These are phyloP conservation scores for Anthostomella pinea DNA, from an alignment of 2,329 filamentous ascomycete species.

Conservation along the genomic window DNA sequence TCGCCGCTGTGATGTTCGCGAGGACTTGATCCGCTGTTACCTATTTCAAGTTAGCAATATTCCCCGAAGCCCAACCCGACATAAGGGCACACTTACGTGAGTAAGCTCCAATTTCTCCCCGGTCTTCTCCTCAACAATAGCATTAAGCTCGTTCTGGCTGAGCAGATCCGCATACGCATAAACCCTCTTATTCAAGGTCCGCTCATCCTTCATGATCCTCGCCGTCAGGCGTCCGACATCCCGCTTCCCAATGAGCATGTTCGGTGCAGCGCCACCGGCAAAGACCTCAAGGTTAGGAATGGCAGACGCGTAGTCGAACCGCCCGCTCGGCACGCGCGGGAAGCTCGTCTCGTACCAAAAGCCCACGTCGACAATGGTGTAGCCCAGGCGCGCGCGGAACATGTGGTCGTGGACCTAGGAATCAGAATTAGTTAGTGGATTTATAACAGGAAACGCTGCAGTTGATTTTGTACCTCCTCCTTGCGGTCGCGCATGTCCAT, in stretches of 20 bases:
- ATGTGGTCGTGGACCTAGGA: not conserved
- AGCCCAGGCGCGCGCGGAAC: not conserved
- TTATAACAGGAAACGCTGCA: no score
- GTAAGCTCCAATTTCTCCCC: not conserved
- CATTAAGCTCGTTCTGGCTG: not conserved
- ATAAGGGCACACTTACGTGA: not conserved
- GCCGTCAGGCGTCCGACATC: not conserved
- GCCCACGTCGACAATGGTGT: not conserved
- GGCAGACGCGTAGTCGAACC: not conserved
- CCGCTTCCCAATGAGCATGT: not conserved
- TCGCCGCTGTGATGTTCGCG: not conserved
- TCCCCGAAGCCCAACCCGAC: no score
- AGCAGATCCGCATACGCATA: not conserved
- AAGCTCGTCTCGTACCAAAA: not conserved
- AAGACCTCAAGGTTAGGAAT: not conserved
- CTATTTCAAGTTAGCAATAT: not conserved
- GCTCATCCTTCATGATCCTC: not conserved
- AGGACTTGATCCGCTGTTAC: not conserved
- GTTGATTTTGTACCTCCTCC: no score
- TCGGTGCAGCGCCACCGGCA: not conserved
- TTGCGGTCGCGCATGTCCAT: not conserved
- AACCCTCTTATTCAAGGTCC: not conserved
- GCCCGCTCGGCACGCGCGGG: not conserved
- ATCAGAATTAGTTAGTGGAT: no score
- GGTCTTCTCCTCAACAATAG: not conserved